Evolutionary conservation across 345 rosid genomes (phyloP).

Genomic region (Noccaea bulbosa): DNA sequence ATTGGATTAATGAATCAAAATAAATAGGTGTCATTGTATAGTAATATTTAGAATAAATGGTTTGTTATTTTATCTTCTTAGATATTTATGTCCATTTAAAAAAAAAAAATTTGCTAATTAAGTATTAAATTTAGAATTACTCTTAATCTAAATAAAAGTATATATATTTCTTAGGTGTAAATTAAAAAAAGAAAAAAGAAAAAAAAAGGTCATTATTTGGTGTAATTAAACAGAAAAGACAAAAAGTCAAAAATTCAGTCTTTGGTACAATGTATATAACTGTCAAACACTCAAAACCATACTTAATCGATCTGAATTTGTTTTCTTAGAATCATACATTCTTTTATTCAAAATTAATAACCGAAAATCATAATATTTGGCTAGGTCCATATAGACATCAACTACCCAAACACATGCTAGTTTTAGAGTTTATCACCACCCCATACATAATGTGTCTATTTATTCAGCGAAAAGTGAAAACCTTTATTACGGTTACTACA

Average conservation of each 20-base stretch:
- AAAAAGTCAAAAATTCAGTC: too few relatives aligned
- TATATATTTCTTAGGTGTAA: not conserved
- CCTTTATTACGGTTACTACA: slow-evolving; percentile 19
- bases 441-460: not conserved
- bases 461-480: slow-evolving; percentile 19
- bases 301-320: too few relatives aligned
- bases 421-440: not conserved
- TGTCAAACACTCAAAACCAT: not conserved
- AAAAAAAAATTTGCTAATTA: too few relatives aligned
- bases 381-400: not conserved
- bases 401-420: slow-evolving; percentile 24
- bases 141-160: not conserved
- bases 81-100: too few relatives aligned
- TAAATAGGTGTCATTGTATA: too few relatives aligned
- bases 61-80: too few relatives aligned
- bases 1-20: too few relatives aligned
- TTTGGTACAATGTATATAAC: not conserved
- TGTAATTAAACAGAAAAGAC: not conserved
- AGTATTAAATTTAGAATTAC: too few relatives aligned
- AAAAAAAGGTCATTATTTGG: not conserved
- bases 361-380: not conserved
- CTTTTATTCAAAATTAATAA: not conserved
- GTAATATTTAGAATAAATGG: too few relatives aligned
- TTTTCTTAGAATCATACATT: not conserved
- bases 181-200: not conserved